Base-by-base conservation (phyloP, 768 basidiomycete genomes). In the Cystobasidium tubakii region DNA sequence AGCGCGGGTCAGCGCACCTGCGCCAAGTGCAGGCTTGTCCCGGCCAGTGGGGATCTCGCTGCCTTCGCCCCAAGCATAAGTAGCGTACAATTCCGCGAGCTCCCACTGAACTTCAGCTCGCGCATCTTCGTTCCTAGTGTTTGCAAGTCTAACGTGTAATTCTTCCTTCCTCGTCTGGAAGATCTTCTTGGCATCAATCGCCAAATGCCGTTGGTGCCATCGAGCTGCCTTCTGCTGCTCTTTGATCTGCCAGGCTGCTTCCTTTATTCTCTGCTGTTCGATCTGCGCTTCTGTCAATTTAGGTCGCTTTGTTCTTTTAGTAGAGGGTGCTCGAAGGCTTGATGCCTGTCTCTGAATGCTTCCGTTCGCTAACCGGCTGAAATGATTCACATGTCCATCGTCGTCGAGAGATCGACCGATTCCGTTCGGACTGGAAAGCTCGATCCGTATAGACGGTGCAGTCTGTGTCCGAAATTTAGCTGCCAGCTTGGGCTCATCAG, bases 141-240 rank as follows among this genome's bases (percentile, higher is more conserved):
- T 36, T 3, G 33, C n/a, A 7, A 71, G 31, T 21, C 69, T 46
- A 36, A 19, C 21, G 23, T 39, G 34, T 21, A 71, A 23, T 25
- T 29, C 54, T 27, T 71, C 69, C 39, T 71, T 71, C 31, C 31
- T 29, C 17, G 23, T 44, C 25, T 57, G 69, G 36, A 71, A 71
- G 9, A 12, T 21, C 42, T 60, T n/a, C 17, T 55, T 53, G 29
- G 29, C 33, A 27, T 36, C 53, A 39, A 60, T 60, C 21, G 66
- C 66, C 17, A 46, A 43, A 21, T 29, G 57, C 21, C 57, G 25
- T 25, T 60, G 25, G 29, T 60, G 57, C 25, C 33, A 60, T 27
- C 43, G 31, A 39, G 63, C 63, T 12, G 63, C 63, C 25, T 46
- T 39, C 3, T 65, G 27, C 63, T 39, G 23, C 34, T 46, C 34